Evolutionary conservation across 805 yeast genomes (phyloP).

Genomic region (Zygosaccharomyces kombuchaensis): DNA sequence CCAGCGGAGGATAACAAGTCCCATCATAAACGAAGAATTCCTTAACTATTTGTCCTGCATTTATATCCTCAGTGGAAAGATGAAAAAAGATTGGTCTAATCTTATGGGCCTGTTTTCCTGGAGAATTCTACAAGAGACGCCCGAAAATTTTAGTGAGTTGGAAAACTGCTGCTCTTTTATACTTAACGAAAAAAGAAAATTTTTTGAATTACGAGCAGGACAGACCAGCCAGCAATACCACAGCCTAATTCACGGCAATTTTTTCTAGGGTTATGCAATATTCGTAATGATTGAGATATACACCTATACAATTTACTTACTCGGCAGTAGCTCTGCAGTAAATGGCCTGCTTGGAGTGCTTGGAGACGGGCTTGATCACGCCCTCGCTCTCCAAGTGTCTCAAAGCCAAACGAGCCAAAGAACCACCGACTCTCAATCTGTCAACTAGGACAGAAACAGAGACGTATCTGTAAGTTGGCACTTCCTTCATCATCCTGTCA

Average conservation of each 20-base stretch:
- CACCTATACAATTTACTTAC: conserved; percentile 34
- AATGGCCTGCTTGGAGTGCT: conserved; percentile 94
- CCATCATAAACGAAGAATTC: conserved; percentile 76
- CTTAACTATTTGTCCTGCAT: conserved; percentile 69
- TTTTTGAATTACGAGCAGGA: conserved; percentile 5
- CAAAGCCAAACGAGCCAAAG: conserved; percentile 97
- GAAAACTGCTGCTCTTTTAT: not conserved
- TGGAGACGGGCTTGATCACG: conserved; percentile 86
- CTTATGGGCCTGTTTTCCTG: conserved; percentile 19
- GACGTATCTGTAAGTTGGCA: conserved; percentile 97
- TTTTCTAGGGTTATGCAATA: conserved; percentile 5
- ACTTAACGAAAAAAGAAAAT: conserved; percentile 1
- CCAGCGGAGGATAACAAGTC: conserved; percentile 17
- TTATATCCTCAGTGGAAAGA: conserved; percentile 60
- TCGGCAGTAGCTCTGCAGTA: conserved; percentile 82
- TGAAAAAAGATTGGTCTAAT: conserved; percentile 36
- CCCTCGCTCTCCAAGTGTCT: conserved; percentile 94
- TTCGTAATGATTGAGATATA: conserved; percentile 12
- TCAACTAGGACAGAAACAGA: conserved; percentile 98
- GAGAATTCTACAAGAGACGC: not conserved
- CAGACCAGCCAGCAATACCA: too few relatives aligned
- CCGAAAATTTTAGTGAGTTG: not conserved
- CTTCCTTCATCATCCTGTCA: conserved; percentile 99
- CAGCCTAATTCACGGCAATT: not conserved
- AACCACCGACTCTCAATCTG: conserved; percentile 99